Conservation (phyloP, 2,329 filamentous ascomycete species). For the Zasmidium cellare region DNA sequence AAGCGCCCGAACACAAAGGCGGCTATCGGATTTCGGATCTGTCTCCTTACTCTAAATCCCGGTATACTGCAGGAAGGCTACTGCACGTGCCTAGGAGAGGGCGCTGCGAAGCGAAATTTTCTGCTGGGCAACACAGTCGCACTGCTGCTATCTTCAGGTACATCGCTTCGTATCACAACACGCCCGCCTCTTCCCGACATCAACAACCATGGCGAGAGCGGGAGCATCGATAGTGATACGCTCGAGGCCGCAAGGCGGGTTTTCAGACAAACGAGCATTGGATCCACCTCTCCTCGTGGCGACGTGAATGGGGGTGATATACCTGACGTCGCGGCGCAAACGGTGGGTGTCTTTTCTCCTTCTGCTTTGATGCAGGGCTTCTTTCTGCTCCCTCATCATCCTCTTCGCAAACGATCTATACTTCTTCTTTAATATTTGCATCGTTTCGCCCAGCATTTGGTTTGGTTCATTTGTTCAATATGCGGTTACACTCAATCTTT, state of each 20-base stretch:
- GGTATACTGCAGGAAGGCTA: conserved; percentile 4
- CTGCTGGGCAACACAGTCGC: conserved; percentile 1
- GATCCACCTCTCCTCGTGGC: conserved; percentile 5
- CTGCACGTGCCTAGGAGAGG: conserved; percentile 8
- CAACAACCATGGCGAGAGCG: conserved; percentile 6
- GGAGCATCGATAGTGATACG: conserved; percentile 6
- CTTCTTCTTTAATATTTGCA: not conserved
- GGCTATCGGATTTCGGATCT: conserved; percentile 1
- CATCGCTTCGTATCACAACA: conserved; percentile 11
- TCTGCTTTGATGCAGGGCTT: conserved; percentile 2
- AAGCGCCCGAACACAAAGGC: not conserved
- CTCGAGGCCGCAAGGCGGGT: conserved; percentile 9
- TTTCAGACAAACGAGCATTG: conserved; percentile 7
- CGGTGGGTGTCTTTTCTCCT: not conserved
- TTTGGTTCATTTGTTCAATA: conserved; percentile 6
- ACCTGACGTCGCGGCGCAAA: conserved; percentile 1
- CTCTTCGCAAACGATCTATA: not conserved
- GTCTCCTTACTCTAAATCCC: conserved; percentile 7
- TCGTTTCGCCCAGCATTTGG: not conserved
- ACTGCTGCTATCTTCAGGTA: conserved; percentile 10
- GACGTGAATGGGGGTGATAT: conserved; percentile 3
- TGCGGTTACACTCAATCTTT: conserved; percentile 11
- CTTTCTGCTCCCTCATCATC: not conserved
- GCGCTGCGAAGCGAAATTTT: conserved; percentile 10
- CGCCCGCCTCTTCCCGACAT: not conserved